phyloP scores from a whole-genome alignment of 352 stramenopile species.

The Pythium oligandrum region DNA sequence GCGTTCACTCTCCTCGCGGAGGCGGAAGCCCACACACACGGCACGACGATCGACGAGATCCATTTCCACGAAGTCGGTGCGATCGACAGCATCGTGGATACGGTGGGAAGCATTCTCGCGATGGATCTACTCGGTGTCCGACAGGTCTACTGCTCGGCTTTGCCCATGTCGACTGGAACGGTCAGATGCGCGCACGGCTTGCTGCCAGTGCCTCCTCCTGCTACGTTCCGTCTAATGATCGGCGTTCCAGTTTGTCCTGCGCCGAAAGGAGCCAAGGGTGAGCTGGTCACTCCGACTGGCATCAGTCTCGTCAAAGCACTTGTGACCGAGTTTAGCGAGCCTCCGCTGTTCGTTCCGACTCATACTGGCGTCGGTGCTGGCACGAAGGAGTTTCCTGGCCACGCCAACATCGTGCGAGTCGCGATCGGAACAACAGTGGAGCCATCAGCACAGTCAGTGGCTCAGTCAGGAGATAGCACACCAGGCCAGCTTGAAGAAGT shows the following conservation, averaged over 20 bases:
- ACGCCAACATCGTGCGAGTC: conserved; percentile 90
- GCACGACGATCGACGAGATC: conserved; percentile 88
- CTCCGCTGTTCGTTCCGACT: conserved; percentile 67
- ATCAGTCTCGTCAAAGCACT: conserved; percentile 93
- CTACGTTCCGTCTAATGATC: conserved; percentile 93
- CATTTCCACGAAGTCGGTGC: conserved; percentile 98
- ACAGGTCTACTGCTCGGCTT: conserved; percentile 74
- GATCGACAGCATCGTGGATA: conserved; percentile 97
- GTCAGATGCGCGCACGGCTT: conserved; percentile 95
- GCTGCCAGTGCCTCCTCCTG: conserved; percentile 92
- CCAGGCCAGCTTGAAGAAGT: conserved; percentile 32
- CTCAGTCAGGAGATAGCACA: conserved; percentile 1
- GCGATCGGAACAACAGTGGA: conserved; percentile 50
- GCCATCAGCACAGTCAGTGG: conserved; percentile 4
- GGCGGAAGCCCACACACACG: conserved; percentile 93
- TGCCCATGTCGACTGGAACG: conserved; percentile 90
- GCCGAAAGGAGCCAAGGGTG: conserved; percentile 78
- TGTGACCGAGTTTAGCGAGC: conserved; percentile 60
- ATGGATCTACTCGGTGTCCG: conserved; percentile 90
- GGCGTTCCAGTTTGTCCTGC: conserved; percentile 91
- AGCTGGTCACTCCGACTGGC: conserved; percentile 96
- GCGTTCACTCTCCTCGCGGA: conserved; percentile 91
- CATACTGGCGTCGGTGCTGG: conserved; percentile 78
- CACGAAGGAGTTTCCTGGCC: conserved; percentile 85
- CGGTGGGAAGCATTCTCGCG: conserved; percentile 91